Conservation (phyloP, 148 eudicot species). For the Chenopodium formosanum region DNA sequence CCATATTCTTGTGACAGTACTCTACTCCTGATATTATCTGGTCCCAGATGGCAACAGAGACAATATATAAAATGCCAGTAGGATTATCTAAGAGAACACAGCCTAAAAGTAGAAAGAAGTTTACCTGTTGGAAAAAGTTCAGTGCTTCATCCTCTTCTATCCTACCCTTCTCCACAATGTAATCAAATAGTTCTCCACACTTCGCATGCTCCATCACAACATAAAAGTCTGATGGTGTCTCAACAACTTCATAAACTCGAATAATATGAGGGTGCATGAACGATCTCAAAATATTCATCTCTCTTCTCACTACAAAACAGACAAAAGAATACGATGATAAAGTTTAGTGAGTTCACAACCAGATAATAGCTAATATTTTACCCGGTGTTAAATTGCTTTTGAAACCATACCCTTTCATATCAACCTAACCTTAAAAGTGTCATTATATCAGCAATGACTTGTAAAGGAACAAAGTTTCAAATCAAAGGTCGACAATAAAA, state of each 20-base stretch:
- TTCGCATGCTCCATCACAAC: not conserved
- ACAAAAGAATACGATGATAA: too few relatives aligned
- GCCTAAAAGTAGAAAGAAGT: too few relatives aligned
- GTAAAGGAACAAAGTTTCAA: not conserved
- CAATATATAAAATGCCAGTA: too few relatives aligned
- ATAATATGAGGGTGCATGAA: not conserved
- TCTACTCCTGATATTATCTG: not conserved
- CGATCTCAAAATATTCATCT: not conserved
- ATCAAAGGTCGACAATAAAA: not conserved
- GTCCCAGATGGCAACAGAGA: not conserved
- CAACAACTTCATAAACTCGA: not conserved
- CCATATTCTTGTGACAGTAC: not conserved
- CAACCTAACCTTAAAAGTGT: too few relatives aligned
- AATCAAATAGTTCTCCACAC: not conserved
- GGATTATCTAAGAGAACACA: too few relatives aligned
- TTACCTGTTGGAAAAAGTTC: not conserved
- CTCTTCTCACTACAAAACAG: not conserved
- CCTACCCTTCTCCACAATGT: not conserved
- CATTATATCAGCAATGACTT: not conserved
- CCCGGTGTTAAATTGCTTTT: not conserved
- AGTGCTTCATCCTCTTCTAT: not conserved
- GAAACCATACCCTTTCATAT: not conserved
- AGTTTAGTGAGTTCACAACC: not conserved
- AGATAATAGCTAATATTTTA: not conserved
- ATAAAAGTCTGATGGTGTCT: not conserved